Evolutionary conservation across 768 basidiomycete genomes (phyloP), one percentile per base, ranked within the genome.

Genomic region (Leccinum rimulosum): DNA sequence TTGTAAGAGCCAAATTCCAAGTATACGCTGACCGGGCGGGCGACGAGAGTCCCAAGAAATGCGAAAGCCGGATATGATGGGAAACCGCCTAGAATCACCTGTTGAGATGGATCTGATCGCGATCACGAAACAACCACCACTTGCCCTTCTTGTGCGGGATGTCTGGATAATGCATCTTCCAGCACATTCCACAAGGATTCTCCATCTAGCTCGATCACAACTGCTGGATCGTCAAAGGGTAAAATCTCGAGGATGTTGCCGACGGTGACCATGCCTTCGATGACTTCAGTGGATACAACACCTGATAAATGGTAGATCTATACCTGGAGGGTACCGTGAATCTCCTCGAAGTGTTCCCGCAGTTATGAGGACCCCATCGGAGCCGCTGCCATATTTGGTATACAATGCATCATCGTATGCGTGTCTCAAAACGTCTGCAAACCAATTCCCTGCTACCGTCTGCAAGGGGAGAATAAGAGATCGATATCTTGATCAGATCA

Each of bases 111-210:
- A 33, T 50, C 28, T 7, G 1, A 9, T 45, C 30, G 7, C 35
- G 28, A 27, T 30, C 14, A 43, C 38, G 38, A 40, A 40, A 0
- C 25, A 25, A 22, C 56, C 11, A 22, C 52, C 3, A 59, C 78
- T 72, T 60, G 87, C 93, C 94, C 94, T 80, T 95, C 94, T 73
- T 94, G 93, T 14, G 92, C 87, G 8, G 94, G 94, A 84, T 89
- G 95, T 54, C 82, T 90, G 59, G 76, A 77, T 6, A 97, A 75
- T 4, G 84, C 83, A 11, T 78, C 78, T 68, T 97, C 94, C 35
- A 96, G 63, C 0, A 87, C 85, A 43, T 84, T 85, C 91, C 92
- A 95, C 48, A 96, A 80, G 0, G 85, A 78, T 63, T 82, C 79
- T 2, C 94, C 93, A 62, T 91, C 84, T 15, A 96, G 70, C 70